Conservation (phyloP, 129 eudicot genomes). For the Flaveria robusta region DNA sequence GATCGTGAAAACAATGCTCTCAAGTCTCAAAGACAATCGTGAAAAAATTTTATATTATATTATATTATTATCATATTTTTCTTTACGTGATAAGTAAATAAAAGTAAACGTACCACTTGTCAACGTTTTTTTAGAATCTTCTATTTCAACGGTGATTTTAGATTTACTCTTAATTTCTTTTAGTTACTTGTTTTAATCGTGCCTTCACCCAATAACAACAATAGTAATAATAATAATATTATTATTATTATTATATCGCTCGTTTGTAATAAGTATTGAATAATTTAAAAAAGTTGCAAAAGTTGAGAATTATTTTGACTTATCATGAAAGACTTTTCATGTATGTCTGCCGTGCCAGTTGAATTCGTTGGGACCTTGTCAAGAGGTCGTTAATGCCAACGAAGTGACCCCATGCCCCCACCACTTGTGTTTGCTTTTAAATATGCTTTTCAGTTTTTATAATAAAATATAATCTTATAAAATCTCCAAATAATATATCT, state of each 20-base stretch:
- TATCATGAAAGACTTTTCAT: constrained; percentile 16
- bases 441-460: neutral
- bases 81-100: no score
- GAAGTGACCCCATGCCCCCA: neutral
- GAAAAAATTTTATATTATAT: no score
- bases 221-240: neutral
- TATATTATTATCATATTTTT: no score
- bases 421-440: neutral
- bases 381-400: constrained; percentile 40
- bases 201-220: neutral
- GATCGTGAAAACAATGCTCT: no score
- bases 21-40: no score
- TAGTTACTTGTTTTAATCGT: neutral
- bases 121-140: neutral
- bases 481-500: neutral
- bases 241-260: neutral
- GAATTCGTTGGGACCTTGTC: constrained; percentile 41
- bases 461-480: neutral
- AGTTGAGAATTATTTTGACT: constrained; percentile 18
- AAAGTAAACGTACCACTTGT: neutral
- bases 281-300: neutral
- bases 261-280: constrained; percentile 7
- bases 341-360: constrained; percentile 31
- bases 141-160: neutral
- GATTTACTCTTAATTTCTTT: neutral